These are phyloP conservation scores for Vanrija humicola DNA, from an alignment of 1,284 basidiomycete genomes.

Conservation along the genomic window DNA sequence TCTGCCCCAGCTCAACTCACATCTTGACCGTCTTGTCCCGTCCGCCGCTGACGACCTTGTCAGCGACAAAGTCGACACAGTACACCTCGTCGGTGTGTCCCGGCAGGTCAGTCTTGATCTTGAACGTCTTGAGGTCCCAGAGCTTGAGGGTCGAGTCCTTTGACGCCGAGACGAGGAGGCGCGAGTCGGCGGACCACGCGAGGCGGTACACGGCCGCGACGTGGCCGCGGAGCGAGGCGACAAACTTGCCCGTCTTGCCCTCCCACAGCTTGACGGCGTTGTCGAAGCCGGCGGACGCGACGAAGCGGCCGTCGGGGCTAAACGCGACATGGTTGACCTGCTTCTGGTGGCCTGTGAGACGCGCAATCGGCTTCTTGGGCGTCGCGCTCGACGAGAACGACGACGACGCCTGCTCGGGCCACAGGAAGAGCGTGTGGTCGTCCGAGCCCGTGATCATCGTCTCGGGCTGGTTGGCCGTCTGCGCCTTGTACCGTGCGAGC, in stretches of 20 bases:
- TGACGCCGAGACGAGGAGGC: constrained; percentile 86
- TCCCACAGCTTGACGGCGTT: constrained; percentile 92
- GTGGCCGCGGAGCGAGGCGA: constrained; percentile 86
- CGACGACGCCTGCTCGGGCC: constrained; percentile 57
- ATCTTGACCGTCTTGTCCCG: constrained; percentile 60
- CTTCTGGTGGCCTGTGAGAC: constrained; percentile 91
- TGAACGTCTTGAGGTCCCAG: constrained; percentile 92
- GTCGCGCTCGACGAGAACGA: constrained; percentile 56
- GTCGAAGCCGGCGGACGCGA: constrained; percentile 89
- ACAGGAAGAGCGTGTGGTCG: constrained; percentile 90
- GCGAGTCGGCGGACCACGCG: constrained; percentile 90
- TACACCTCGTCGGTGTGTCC: constrained; percentile 98
- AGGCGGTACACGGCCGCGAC: constrained; percentile 91
- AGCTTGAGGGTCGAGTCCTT: constrained; percentile 93
- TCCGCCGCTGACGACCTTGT: constrained; percentile 95
- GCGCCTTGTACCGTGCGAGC: constrained; percentile 65
- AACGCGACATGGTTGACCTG: constrained; percentile 95
- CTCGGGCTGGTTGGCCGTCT: constrained; percentile 68
- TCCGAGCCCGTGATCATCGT: constrained; percentile 89
- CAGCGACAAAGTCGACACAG: constrained; percentile 96
- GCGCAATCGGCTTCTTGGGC: constrained; percentile 73
- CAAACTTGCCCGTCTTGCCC: constrained; percentile 82
- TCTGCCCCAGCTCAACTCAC: constrained; percentile 47
- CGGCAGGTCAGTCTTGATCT: constrained; percentile 86
- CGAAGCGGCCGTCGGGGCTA: constrained; percentile 87